These are phyloP conservation scores for Penicillium sp. DNA, from an alignment of 2,329 filamentous ascomycete species.

Conservation along the genomic window DNA sequence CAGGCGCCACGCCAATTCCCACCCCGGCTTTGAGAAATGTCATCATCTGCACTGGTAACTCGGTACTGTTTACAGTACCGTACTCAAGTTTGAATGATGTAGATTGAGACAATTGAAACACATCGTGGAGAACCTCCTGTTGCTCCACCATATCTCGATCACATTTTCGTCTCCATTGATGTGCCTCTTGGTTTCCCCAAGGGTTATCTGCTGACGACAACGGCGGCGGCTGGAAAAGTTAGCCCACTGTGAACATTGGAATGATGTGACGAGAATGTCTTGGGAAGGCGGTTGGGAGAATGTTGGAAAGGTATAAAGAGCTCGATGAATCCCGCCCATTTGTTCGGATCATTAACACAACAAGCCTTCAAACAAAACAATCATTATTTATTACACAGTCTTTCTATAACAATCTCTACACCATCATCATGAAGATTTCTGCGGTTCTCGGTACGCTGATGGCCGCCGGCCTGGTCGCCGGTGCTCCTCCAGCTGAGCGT, in stretches of 20 bases:
- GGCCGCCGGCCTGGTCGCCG: conserved; percentile 9
- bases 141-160: not conserved
- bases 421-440: conserved; percentile 7
- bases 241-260: not conserved
- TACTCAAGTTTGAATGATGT: not conserved
- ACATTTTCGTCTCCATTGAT: not conserved
- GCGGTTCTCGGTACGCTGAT: conserved; percentile 6
- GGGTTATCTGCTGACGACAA: not conserved
- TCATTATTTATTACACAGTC: not conserved
- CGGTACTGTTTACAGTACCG: not conserved
- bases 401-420: not conserved
- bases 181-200: not conserved
- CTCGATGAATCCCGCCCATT: not conserved
- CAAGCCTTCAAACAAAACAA: not conserved
- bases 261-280: not conserved
- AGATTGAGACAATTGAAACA: not conserved
- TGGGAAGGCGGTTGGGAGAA: too few species aligned
- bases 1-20: not conserved
- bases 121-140: not conserved
- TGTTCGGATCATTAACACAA: not conserved
- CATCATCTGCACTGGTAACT: not conserved
- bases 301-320: not conserved
- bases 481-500: conserved; percentile 6
- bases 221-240: not conserved
- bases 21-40: not conserved